Conservation (phyloP, 768 basidiomycete species). For the Rhodotorula paludigena region DNA sequence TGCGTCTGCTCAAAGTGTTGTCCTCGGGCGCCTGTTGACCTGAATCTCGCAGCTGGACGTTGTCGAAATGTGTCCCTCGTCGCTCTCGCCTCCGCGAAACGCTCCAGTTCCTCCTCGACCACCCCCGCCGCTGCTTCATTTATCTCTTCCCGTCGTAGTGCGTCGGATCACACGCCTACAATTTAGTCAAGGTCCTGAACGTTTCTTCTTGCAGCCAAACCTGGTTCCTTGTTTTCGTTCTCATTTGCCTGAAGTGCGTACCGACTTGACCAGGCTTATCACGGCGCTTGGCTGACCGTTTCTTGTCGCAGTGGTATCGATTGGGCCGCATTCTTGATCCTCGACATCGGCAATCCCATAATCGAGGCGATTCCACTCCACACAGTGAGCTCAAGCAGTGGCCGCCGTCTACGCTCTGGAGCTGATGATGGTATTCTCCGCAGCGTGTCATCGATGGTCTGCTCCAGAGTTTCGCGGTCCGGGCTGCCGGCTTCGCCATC, state of each 20-base stretch:
- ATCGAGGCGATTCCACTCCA: slow-evolving; percentile 67
- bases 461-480: slow-evolving; percentile 69
- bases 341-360: slow-evolving; percentile 73
- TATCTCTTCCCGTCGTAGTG: slow-evolving; percentile 39
- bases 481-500: slow-evolving; percentile 81
- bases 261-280: neutral
- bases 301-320: slow-evolving; percentile 54
- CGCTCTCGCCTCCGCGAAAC: slow-evolving; percentile 68
- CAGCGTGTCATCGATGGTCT: slow-evolving; percentile 65
- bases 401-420: too few relatives aligned
- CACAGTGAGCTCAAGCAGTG: slow-evolving; percentile 45
- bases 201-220: slow-evolving; percentile 17
- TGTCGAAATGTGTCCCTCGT: slow-evolving; percentile 59
- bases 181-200: too few relatives aligned
- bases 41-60: slow-evolving; percentile 59
- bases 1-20: slow-evolving; percentile 48
- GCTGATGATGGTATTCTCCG: too few relatives aligned
- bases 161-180: too few relatives aligned
- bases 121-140: slow-evolving; percentile 62
- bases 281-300: neutral
- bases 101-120: slow-evolving; percentile 84
- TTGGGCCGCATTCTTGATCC: slow-evolving; percentile 81
- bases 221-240: slow-evolving; percentile 38
- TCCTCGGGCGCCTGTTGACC: neutral
- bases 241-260: slow-evolving; percentile 33